Conservation (phyloP, 1,284 basidiomycete species). For the Malassezia sp. region DNA sequence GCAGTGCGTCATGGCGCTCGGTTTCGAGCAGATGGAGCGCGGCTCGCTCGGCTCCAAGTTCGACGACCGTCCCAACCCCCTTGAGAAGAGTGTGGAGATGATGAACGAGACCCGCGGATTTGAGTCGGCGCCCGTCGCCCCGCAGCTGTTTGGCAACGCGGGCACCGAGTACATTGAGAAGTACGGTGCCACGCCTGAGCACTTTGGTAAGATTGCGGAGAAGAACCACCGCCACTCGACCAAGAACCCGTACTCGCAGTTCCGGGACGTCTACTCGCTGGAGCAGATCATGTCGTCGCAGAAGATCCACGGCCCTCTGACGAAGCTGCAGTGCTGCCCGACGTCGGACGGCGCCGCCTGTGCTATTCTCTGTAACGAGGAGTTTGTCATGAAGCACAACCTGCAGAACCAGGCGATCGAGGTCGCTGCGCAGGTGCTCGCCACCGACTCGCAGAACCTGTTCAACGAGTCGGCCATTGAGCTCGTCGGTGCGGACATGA, state of each 20-base stretch:
- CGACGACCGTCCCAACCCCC: too few relatives aligned
- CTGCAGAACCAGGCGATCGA: slow-evolving; percentile 79
- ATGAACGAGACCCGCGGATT: slow-evolving; percentile 54
- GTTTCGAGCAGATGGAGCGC: too few relatives aligned
- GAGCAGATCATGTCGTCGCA: slow-evolving; percentile 29
- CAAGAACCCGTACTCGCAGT: slow-evolving; percentile 76
- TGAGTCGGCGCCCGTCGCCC: slow-evolving; percentile 60
- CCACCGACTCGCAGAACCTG: slow-evolving; percentile 34
- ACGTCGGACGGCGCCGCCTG: slow-evolving; percentile 52
- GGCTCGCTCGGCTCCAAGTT: too few relatives aligned
- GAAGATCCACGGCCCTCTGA: slow-evolving; percentile 60
- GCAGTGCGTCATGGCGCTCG: too few relatives aligned
- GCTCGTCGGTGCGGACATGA: slow-evolving; percentile 53
- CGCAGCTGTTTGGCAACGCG: slow-evolving; percentile 66
- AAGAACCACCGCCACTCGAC: slow-evolving; percentile 74
- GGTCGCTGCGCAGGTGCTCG: slow-evolving; percentile 33
- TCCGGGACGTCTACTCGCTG: slow-evolving; percentile 48
- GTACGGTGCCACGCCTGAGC: slow-evolving; percentile 59
- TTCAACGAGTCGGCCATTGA: slow-evolving; percentile 40
- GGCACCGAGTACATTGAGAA: slow-evolving; percentile 66
- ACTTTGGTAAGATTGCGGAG: slow-evolving; percentile 62
- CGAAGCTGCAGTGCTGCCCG: slow-evolving; percentile 77
- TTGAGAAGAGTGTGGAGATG: slow-evolving; percentile 54
- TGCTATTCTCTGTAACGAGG: slow-evolving; percentile 61
- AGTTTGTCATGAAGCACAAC: slow-evolving; percentile 62